Evolutionary conservation across 768 basidiomycete species (phyloP).

Genomic region (Tylopilus subfusipes): DNA sequence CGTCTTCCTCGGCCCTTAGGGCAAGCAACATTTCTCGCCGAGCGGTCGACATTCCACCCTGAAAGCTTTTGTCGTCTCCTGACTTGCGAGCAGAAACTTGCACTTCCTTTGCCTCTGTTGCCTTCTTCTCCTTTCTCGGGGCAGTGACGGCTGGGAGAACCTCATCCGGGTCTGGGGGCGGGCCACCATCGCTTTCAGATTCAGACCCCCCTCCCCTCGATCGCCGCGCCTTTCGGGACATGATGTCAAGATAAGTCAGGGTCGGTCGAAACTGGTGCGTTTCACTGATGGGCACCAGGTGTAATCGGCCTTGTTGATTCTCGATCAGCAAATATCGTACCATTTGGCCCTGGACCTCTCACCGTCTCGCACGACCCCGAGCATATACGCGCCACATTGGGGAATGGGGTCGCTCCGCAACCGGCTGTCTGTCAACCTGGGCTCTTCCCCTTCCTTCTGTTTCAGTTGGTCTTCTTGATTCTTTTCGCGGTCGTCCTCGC

Average conservation of each 20-base stretch:
- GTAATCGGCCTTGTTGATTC: conserved; percentile 52
- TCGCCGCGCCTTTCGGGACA: conserved; percentile 61
- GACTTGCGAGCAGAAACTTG: conserved; percentile 70
- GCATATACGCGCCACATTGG: conserved; percentile 63
- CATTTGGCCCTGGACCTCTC: conserved; percentile 16
- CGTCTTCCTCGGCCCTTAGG: conserved; percentile 76
- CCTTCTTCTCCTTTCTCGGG: conserved; percentile 56
- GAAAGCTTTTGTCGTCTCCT: conserved; percentile 57
- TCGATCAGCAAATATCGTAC: conserved; percentile 9
- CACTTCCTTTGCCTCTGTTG: conserved; percentile 66
- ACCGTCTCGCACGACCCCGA: conserved; percentile 78
- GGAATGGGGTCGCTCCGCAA: conserved; percentile 69
- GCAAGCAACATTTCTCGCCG: conserved; percentile 73
- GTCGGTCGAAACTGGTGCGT: conserved; percentile 82
- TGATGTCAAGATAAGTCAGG: conserved; percentile 72
- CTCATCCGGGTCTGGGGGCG: conserved; percentile 79
- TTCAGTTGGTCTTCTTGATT: conserved; percentile 57
- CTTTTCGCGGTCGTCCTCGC: conserved; percentile 76
- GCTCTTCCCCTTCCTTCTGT: conserved; percentile 49
- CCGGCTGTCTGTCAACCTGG: conserved; percentile 65
- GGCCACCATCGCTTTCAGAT: conserved; percentile 75
- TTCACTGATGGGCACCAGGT: conserved; percentile 75
- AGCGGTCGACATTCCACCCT: conserved; percentile 65
- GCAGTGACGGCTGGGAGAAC: conserved; percentile 39
- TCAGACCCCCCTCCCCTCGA: conserved; percentile 47